Percentiles rank a stretch among this genome's conserved stretches.
Conservation (phyloP, 495 filamentous ascomycete genomes). For the Penicillium macrosclerotiorum region DNA sequence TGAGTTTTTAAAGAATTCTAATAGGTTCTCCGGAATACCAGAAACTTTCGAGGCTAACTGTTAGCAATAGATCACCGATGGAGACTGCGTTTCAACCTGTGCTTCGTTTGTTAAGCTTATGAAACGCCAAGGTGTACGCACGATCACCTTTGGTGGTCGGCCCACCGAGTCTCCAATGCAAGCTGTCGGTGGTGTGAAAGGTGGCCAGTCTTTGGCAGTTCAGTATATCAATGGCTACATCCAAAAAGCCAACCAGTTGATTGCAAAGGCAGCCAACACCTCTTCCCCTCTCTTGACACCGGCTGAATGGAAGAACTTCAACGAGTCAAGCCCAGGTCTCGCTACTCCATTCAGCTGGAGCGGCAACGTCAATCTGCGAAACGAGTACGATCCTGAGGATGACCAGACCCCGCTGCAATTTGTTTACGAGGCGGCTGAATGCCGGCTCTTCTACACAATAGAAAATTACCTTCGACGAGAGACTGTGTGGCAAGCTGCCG, state of each 20-base stretch:
- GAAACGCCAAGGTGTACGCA: slow-evolving; percentile 54
- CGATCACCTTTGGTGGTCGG: slow-evolving; percentile 61
- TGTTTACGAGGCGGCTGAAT: slow-evolving; percentile 38
- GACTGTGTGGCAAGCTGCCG: slow-evolving; percentile 30
- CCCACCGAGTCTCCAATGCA: slow-evolving; percentile 58
- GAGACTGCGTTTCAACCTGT: slow-evolving; percentile 65
- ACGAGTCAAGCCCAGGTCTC: slow-evolving; percentile 21
- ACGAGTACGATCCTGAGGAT: slow-evolving; percentile 31
- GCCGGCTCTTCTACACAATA: slow-evolving; percentile 36
- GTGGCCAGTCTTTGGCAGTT: slow-evolving; percentile 32
- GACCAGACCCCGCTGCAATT: slow-evolving; percentile 34
- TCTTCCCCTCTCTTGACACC: slow-evolving; percentile 27
- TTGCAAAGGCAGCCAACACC: slow-evolving; percentile 16
- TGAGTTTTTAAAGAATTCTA: slow-evolving; percentile 4
- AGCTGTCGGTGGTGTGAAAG: slow-evolving; percentile 60
- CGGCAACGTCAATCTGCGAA: slow-evolving; percentile 26
- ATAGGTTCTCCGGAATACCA: background rate
- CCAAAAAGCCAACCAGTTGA: slow-evolving; percentile 18
- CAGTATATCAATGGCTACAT: slow-evolving; percentile 36
- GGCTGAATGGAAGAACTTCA: slow-evolving; percentile 33
- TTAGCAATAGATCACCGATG: slow-evolving; percentile 48
- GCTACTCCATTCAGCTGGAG: slow-evolving; percentile 19
- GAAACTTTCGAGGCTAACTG: background rate
- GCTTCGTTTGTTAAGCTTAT: slow-evolving; percentile 58
- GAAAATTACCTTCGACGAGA: slow-evolving; percentile 26